Conservation (phyloP, 305 asterid species). For the Solanum hybrid region DNA sequence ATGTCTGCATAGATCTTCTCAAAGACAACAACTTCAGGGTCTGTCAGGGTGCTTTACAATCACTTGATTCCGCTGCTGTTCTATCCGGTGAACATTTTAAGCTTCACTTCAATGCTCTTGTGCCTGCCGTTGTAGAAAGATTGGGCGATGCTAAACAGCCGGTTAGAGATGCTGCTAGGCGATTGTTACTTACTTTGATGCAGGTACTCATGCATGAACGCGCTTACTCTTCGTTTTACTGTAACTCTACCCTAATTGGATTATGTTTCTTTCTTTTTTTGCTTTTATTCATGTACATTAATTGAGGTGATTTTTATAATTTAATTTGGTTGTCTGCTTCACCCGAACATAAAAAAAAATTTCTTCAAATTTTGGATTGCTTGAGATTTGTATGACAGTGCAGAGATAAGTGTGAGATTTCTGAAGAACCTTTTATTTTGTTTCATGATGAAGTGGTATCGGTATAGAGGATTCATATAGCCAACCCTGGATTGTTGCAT, state of each 20-base stretch:
- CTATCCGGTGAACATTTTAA: constrained; percentile 91
- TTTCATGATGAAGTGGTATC: neutral
- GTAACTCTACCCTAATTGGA: neutral
- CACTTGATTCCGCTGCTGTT: constrained; percentile 89
- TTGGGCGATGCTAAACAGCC: constrained; percentile 93
- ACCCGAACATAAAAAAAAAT: neutral
- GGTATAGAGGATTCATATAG: neutral
- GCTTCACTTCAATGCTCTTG: constrained; percentile 90
- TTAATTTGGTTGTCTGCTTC: neutral
- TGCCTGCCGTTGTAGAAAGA: constrained; percentile 91
- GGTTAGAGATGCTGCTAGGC: constrained; percentile 84
- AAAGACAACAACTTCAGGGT: constrained; percentile 91
- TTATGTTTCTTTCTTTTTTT: neutral
- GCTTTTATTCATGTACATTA: neutral
- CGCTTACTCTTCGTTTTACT: neutral
- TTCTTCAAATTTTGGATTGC: neutral
- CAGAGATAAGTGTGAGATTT: neutral
- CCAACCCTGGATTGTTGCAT: neutral
- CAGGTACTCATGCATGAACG: constrained; percentile 42
- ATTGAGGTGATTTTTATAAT: neutral
- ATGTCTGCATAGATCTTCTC: constrained; percentile 86
- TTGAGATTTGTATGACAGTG: neutral
- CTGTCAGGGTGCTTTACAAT: constrained; percentile 87
- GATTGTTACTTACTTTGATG: constrained; percentile 87
- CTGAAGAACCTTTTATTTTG: neutral